phyloP scores from a whole-genome alignment of 2,329 filamentous ascomycete species.

The Phialophora macrospora region DNA sequence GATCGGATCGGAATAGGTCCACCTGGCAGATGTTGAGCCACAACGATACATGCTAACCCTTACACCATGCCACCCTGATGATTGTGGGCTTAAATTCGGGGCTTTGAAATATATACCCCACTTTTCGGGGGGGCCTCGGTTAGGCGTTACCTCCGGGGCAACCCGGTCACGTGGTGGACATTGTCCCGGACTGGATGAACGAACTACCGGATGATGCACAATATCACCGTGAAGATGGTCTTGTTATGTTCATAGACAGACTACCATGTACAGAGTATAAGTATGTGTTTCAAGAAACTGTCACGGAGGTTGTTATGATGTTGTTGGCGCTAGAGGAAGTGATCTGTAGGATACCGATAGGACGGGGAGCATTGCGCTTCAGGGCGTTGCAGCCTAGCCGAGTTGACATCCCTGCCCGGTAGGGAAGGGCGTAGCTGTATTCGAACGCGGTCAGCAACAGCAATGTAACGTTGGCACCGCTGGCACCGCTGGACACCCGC shows the following conservation, averaged over 20 bases:
- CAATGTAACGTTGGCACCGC: background rate
- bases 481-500: no score
- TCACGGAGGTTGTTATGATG: background rate
- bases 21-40: conserved; percentile 11
- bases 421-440: background rate
- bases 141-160: background rate
- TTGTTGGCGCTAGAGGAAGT: background rate
- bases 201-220: background rate
- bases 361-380: background rate
- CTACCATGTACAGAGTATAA: background rate
- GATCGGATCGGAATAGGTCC: conserved; percentile 24
- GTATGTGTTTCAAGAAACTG: background rate
- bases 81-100: background rate
- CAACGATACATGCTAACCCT: conserved; percentile 29
- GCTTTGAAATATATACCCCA: no score
- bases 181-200: background rate
- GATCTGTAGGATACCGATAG: no score
- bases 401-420: no score
- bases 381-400: background rate
- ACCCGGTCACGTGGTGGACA: background rate
- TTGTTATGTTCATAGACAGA: background rate
- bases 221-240: no score
- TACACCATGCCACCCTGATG: conserved; percentile 16
- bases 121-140: no score
- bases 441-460: background rate